Base-by-base conservation (phyloP, 2,329 filamentous ascomycete species). In the Scorias spongiosa region DNA sequence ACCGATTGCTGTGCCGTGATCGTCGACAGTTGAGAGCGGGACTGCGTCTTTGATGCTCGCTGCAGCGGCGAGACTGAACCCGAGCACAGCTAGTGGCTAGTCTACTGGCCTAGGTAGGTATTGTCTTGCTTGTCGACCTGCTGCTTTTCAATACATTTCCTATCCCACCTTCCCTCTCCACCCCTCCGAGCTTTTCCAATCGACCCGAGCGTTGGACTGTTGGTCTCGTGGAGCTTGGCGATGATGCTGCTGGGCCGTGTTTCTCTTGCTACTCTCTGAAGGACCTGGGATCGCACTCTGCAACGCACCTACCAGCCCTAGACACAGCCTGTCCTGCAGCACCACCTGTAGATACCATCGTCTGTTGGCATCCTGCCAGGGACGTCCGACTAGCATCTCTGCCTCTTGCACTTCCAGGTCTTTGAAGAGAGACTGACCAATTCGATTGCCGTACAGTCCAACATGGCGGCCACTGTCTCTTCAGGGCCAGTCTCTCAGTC, bases 241-340 rank as follows among this genome's bases (percentile, higher is more conserved):
- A 26, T 34, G 29, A 45, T 29, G 36, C 20, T 17, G 44, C 42
- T 38, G 36, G 30, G 18, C 37, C 39, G 32, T 42, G 42, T 11
- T 39, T 41, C 32, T 38, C 40, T 34, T n/a, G 39, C 39, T n/a
- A 41, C 28, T n/a, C 28, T 14, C 7, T 26, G 20, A 26, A 26
- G 20, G 20, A 26, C 20, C 7, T 26, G 7, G 20, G 20, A 26
- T 7, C 20, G 20, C 20, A 26, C 20, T 26, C 20, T 26, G 20
- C 20, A 26, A 26, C 20, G 20, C 20, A 26, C 20, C 20, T 26
- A 26, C 20, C 20, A 26, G 20, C 20, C 20, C 20, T 26, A 26
- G 7, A 26, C 20, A 26, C 20, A 26, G 20, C 20, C 20, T 26
- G 20, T 26, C 20, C 7, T 26, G 20, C 20, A 26, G 20, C 20